Base-by-base conservation (phyloP, 1,284 basidiomycete genomes). In the Sporisorium graminicola region DNA sequence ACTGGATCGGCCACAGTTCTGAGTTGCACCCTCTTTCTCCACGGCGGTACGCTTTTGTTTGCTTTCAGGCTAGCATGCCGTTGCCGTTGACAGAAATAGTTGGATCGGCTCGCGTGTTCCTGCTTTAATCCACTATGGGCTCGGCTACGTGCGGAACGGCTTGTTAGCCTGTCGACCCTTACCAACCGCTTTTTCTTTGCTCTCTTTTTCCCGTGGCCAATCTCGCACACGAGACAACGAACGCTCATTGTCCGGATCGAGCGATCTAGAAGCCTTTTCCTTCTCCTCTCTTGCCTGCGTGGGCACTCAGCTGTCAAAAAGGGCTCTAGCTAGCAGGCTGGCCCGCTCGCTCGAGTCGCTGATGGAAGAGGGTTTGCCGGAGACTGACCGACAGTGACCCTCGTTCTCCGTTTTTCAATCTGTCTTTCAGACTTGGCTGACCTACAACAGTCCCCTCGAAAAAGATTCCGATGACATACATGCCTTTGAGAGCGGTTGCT, bases 211-310 rank as follows among this genome's bases (percentile, higher is more conserved):
- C 35, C 24, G 35, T 43, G 52, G 26, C 55, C 52, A 22, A 27
- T 40, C n/a, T 51, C 26, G 16, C 57, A 14, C 47, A 50, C n/a
- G n/a, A 42, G 35, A 20, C 20, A 22, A 46, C 26, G 10, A 27
- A 43, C 27, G 29, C 52, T 29, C 27, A 37, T 40, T 40, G 22
- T 47, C 50, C 44, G 24, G 50, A 53, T 61, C 59, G 51, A 54
- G 47, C 59, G 59, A 49, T 61, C 52, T 43, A 61, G 33, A 54
- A 52, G 58, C 49, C 29, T 16, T n/a, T 29, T 29, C 18, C 47
- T 49, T 16, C 10, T 8, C 31, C 16, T 50, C 49, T 50, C 27
- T 31, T 0, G 13, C 47, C 47, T 14, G 18, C 27, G 29, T n/a
- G 10, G 8, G 46, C 46, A 18, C 13, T 8, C 7, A 37, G 35